Conservation (phyloP, 169 alveolate genomes). For the Cryptosporidium tyzzeri region DNA sequence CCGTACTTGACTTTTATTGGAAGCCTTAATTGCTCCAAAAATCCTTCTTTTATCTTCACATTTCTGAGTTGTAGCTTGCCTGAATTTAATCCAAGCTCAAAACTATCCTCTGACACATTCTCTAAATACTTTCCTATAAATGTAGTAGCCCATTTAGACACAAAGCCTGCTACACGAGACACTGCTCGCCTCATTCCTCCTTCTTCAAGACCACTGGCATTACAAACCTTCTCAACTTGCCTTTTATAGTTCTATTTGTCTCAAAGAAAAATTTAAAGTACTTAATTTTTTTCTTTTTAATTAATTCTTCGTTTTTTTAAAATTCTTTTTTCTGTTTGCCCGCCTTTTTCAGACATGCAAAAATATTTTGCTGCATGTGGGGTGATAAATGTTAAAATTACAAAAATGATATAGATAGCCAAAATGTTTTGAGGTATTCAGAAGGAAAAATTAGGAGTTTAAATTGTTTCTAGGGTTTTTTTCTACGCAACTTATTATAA, state of each 20-base stretch:
- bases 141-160: conserved; percentile 75
- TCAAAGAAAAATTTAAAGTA: neutral
- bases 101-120: conserved; percentile 73
- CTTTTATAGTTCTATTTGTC: neutral
- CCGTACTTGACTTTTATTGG: conserved; percentile 59
- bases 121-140: conserved; percentile 73
- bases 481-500: neutral
- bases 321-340: conserved; percentile 1
- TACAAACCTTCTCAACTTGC: conserved; percentile 5
- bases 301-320: neutral
- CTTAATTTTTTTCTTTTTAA: neutral
- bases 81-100: conserved; percentile 66
- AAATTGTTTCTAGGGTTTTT: neutral
- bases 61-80: conserved; percentile 54
- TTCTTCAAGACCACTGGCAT: neutral
- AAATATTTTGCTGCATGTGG: conserved; percentile 66
- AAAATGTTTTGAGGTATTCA: neutral
- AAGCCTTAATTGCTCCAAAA: conserved; percentile 44
- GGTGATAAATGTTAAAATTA: conserved; percentile 19
- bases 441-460: neutral
- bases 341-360: conserved; percentile 67
- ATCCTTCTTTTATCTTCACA: conserved; percentile 56
- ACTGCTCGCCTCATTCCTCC: conserved; percentile 73
- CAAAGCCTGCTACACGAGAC: conserved; percentile 73
- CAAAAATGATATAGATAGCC: neutral